A percentile compares a stretch with the other conserved stretches of the same genome.
These are phyloP conservation scores for Acanthamoeba polyphaga DNA, from an alignment of 208 protist species.

Conservation along the genomic window DNA sequence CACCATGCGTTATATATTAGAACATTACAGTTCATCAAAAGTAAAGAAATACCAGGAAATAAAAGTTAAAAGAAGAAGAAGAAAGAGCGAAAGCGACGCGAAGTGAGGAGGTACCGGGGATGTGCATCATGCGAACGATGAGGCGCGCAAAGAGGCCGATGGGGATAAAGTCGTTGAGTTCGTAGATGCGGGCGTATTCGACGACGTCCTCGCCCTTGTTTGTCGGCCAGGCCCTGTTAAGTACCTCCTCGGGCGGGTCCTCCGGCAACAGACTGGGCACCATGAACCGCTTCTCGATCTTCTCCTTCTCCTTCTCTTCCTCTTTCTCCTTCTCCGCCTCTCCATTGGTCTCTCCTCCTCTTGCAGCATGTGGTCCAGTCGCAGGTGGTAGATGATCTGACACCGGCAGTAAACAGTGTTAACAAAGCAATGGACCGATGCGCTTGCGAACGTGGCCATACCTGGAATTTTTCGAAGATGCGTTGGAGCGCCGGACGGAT, in stretches of 20 bases:
- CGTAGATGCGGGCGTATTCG: slow-evolving; percentile 41
- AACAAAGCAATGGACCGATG: background rate
- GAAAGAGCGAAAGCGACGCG: slow-evolving; percentile 1
- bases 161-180: slow-evolving; percentile 19
- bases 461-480: slow-evolving; percentile 63
- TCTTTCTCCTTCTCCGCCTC: background rate
- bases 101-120: background rate
- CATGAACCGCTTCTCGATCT: slow-evolving; percentile 19
- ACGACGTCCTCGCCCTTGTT: background rate
- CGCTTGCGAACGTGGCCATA: background rate
- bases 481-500: slow-evolving; percentile 10
- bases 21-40: background rate
- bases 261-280: background rate
- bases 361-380: background rate
- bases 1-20: background rate
- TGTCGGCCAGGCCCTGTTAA: background rate
- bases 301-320: background rate
- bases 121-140: slow-evolving; percentile 53
- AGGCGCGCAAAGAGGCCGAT: slow-evolving; percentile 50
- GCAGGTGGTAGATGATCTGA: slow-evolving; percentile 9
- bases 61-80: background rate
- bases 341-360: background rate
- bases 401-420: background rate
- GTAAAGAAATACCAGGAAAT: no score
- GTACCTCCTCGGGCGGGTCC: background rate